phyloP scores from a whole-genome alignment of 345 rosid genomes.

The Noccaea caerulescens region DNA sequence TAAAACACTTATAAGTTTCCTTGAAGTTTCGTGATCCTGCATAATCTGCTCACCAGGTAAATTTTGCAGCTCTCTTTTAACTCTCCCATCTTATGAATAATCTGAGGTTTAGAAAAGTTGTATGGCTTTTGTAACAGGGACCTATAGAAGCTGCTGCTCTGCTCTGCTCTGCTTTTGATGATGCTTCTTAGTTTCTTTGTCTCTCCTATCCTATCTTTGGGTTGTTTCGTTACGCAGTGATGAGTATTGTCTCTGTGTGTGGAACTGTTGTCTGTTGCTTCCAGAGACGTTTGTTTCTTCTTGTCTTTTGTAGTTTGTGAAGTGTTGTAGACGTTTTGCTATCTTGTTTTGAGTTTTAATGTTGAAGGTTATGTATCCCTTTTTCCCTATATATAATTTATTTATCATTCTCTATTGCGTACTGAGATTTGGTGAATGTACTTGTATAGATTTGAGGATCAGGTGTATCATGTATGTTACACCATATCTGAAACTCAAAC shows the following conservation, averaged over 20 bases:
- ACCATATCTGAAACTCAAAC: neutral
- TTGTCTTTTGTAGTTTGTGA: slow-evolving; percentile 32
- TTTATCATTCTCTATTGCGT: neutral
- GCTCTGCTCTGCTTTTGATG: slow-evolving; percentile 24
- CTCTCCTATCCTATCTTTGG: slow-evolving; percentile 15
- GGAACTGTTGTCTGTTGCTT: slow-evolving; percentile 26
- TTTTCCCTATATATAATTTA: slow-evolving; percentile 13
- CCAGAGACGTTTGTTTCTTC: slow-evolving; percentile 7
- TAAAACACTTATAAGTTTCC: slow-evolving; percentile 14
- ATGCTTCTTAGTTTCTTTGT: slow-evolving; percentile 34
- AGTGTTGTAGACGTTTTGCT: slow-evolving; percentile 31
- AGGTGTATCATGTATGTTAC: neutral
- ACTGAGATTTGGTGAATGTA: neutral
- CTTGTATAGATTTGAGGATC: neutral
- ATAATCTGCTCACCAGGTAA: slow-evolving; percentile 41
- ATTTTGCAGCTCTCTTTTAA: slow-evolving; percentile 15
- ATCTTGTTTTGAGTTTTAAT: slow-evolving; percentile 28
- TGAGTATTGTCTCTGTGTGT: slow-evolving; percentile 19
- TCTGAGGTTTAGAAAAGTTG: neutral
- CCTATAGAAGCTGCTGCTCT: slow-evolving; percentile 30
- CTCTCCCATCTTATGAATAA: neutral
- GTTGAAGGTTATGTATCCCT: slow-evolving; percentile 30
- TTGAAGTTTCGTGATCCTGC: slow-evolving; percentile 25
- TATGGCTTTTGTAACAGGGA: slow-evolving; percentile 39
- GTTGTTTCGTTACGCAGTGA: slow-evolving; percentile 20